Evolutionary conservation across 2,329 filamentous ascomycete genomes (phyloP), one percentile per base, ranked within the genome.

Genomic region (Colletotrichum scovillei): DNA sequence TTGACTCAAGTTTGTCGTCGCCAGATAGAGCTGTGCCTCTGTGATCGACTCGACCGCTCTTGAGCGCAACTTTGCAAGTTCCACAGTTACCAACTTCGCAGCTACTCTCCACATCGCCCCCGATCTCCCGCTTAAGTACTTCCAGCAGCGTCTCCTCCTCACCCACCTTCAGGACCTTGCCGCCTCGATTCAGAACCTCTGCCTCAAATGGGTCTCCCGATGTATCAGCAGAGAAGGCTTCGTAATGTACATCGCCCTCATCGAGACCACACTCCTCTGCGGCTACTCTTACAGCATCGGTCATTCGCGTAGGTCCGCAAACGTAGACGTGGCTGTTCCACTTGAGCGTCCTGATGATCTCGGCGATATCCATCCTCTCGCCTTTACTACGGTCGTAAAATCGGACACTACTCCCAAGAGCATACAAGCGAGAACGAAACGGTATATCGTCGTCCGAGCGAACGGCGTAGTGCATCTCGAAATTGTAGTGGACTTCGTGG

Each of bases 191-290:
- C 7, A 80, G 79, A 0, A 92, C 83, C 59, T 89, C 85, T 0
- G 84, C 90, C 53, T 89, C 87, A 74, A 92, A 93, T 0, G 90
- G 87, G 76, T 92, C 89, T 0, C 91, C 90, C 0, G 84, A 84
- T 0, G 85, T 82, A 24, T 87, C 85, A 1, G 88, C 87, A 1
- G 82, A 81, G 73, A 92, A 93, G 0, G 88, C 87, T 78, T 93
- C 91, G 71, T 87, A 90, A 78, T 92, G 90, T 1, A 92, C 83
- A 53, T 90, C 88, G 0, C 84, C 82, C 2, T 86, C 82, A 0
- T 83, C 79, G 0, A 92, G 81, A 0, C 85, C 83, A 9, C 82
- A 81, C 8, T 79, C 79, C 9, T 81, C 80, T 0, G 86, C 86
- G 14, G 84, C 84, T 2, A 76, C 76, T 24, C 78, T 78, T 0